Conservation (phyloP, 1,284 basidiomycete species). For the Rhodotorula glutinis region DNA sequence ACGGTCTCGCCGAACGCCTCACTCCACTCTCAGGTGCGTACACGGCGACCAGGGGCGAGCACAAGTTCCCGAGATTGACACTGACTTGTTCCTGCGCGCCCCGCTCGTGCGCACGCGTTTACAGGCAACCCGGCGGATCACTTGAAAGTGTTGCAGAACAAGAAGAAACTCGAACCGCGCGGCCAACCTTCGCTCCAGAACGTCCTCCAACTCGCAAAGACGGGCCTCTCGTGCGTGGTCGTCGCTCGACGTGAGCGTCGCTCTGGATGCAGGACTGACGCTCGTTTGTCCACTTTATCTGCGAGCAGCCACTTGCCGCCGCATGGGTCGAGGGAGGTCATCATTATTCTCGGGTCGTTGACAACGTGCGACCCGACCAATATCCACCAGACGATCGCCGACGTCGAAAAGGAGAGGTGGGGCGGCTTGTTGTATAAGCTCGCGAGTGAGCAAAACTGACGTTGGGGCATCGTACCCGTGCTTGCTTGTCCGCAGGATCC, state of each 20-base stretch:
- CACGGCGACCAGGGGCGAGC: no score
- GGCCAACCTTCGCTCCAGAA: constrained; percentile 97
- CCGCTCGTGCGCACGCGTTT: no score
- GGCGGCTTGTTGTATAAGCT: no score
- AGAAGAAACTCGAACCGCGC: constrained; percentile 79
- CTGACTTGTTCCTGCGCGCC: no score
- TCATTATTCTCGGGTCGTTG: constrained; percentile 88
- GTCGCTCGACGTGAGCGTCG: neutral
- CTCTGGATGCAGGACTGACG: neutral
- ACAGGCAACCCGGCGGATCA: constrained; percentile 93
- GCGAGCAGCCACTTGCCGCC: constrained; percentile 80
- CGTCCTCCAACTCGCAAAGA: constrained; percentile 88
- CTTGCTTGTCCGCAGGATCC: constrained; percentile 57
- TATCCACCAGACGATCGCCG: constrained; percentile 84
- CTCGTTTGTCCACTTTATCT: neutral
- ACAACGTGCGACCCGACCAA: constrained; percentile 97
- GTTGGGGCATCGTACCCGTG: no score
- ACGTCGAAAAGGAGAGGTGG: constrained; percentile 62
- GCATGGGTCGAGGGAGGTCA: constrained; percentile 89
- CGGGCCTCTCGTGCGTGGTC: constrained; percentile 74
- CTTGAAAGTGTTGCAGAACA: constrained; percentile 75
- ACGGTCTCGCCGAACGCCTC: constrained; percentile 79
- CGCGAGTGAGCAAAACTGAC: no score
- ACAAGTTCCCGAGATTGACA: no score
- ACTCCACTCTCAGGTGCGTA: constrained; percentile 84